phyloP scores from a whole-genome alignment of 345 rosid genomes.

The Euphorbia lathyris region DNA sequence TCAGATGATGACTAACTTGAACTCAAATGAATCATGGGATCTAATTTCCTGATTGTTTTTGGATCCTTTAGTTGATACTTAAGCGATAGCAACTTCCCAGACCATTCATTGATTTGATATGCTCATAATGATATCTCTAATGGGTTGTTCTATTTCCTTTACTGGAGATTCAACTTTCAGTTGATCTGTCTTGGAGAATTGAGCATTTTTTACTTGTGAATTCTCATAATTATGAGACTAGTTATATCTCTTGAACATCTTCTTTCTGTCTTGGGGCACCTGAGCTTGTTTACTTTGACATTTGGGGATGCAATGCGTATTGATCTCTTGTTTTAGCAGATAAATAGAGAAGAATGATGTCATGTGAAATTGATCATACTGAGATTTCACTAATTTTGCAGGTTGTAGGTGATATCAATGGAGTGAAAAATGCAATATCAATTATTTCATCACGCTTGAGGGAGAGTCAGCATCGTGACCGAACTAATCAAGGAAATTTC shows the following conservation, averaged over 20 bases:
- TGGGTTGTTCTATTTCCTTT: slow-evolving; percentile 1
- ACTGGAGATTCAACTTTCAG: background rate
- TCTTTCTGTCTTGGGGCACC: background rate
- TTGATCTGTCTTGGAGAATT: background rate
- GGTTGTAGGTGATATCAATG: slow-evolving; percentile 81
- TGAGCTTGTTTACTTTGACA: slow-evolving; percentile 7
- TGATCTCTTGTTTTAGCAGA: background rate
- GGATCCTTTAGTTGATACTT: slow-evolving; percentile 11
- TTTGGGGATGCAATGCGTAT: slow-evolving; percentile 1
- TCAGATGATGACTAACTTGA: slow-evolving; percentile 7
- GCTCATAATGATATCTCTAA: background rate
- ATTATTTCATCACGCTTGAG: slow-evolving; percentile 76
- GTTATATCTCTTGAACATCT: background rate
- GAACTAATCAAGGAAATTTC: slow-evolving; percentile 46
- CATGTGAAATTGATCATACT: background rate
- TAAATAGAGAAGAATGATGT: background rate
- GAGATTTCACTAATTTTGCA: slow-evolving; percentile 23
- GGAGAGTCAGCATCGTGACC: slow-evolving; percentile 98
- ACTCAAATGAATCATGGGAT: background rate
- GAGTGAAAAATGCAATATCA: slow-evolving; percentile 75
- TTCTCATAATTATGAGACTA: background rate
- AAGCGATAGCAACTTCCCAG: background rate
- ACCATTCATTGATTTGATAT: slow-evolving; percentile 4
- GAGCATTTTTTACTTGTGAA: background rate
- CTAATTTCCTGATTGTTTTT: slow-evolving; percentile 2